Percentiles rank a stretch among this genome's conserved stretches.
phyloP scores from a whole-genome alignment of 805 yeast genomes.

The Wickerhamomyces subpelliculosus region DNA sequence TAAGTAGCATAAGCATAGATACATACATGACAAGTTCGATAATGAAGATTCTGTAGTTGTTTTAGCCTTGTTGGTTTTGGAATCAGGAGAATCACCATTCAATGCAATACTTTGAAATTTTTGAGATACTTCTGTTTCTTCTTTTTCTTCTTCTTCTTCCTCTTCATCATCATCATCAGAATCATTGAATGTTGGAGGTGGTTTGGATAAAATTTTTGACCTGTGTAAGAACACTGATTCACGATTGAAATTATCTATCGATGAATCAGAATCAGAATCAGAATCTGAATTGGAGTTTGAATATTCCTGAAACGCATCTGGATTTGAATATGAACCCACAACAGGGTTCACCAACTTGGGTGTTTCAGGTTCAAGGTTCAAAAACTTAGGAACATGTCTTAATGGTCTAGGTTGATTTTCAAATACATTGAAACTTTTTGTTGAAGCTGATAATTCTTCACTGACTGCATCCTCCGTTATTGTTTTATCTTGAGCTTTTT shows the following conservation, averaged over 20 bases:
- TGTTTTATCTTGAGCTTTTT: too few species aligned
- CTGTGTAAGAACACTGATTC: constrained; percentile 19
- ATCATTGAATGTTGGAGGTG: constrained; percentile 11
- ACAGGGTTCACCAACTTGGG: not conserved
- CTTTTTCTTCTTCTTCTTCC: constrained; percentile 3
- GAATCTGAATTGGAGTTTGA: not conserved
- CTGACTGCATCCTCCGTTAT: not conserved
- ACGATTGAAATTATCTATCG: not conserved
- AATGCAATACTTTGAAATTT: not conserved
- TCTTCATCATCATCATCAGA: constrained; percentile 15
- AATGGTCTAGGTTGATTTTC: not conserved
- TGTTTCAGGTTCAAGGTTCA: not conserved
- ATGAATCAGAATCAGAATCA: too few species aligned
- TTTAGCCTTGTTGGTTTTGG: not conserved
- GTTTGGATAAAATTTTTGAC: constrained; percentile 17
- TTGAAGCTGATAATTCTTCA: not conserved
- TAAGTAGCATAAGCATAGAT: not conserved
- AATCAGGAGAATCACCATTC: not conserved
- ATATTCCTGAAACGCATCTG: not conserved
- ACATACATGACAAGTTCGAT: constrained; percentile 28
- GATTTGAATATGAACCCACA: not conserved
- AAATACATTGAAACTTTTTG: not conserved
- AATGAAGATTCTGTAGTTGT: constrained; percentile 14
- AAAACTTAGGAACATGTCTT: not conserved
- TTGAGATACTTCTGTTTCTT: not conserved